Conservation (phyloP, 352 stramenopile species). For the Phytophthora lateralis region DNA sequence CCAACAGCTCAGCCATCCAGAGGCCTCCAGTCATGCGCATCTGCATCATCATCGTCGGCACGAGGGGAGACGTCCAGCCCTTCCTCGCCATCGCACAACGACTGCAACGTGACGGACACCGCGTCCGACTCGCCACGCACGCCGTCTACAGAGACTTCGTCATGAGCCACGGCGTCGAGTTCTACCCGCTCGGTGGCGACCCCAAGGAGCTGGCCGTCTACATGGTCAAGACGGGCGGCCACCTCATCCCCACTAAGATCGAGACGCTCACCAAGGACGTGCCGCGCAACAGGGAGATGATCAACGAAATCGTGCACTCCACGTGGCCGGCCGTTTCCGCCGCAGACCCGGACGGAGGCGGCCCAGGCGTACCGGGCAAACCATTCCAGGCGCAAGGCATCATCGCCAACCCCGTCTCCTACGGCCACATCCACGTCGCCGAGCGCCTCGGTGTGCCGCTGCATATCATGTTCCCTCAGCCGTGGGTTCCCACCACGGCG, state of each 20-base stretch:
- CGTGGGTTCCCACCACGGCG: slow-evolving; percentile 27
- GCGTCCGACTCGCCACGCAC: slow-evolving; percentile 91
- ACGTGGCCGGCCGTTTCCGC: slow-evolving; percentile 85
- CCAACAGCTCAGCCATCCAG: slow-evolving; percentile 5
- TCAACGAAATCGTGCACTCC: slow-evolving; percentile 81
- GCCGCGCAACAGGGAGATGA: slow-evolving; percentile 81
- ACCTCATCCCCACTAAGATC: slow-evolving; percentile 58
- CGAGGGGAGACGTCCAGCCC: slow-evolving; percentile 69
- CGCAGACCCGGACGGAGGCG: slow-evolving; percentile 61
- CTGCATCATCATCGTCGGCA: slow-evolving; percentile 84
- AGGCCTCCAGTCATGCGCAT: slow-evolving; percentile 43
- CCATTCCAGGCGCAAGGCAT: slow-evolving; percentile 89
- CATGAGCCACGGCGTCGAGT: slow-evolving; percentile 62
- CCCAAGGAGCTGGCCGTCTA: slow-evolving; percentile 41
- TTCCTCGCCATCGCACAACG: slow-evolving; percentile 77
- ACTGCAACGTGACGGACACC: slow-evolving; percentile 80
- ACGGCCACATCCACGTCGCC: slow-evolving; percentile 91
- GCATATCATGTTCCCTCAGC: slow-evolving; percentile 81
- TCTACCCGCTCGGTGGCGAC: slow-evolving; percentile 69
- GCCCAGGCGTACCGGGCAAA: slow-evolving; percentile 19
- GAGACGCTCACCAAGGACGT: slow-evolving; percentile 52
- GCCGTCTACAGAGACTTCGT: slow-evolving; percentile 82
- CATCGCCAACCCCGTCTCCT: slow-evolving; percentile 92
- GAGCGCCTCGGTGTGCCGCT: slow-evolving; percentile 90
- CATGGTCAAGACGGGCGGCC: slow-evolving; percentile 66